Evolutionary conservation across 345 rosid genomes (phyloP).

Genomic region (Chamaenerion angustifolium): DNA sequence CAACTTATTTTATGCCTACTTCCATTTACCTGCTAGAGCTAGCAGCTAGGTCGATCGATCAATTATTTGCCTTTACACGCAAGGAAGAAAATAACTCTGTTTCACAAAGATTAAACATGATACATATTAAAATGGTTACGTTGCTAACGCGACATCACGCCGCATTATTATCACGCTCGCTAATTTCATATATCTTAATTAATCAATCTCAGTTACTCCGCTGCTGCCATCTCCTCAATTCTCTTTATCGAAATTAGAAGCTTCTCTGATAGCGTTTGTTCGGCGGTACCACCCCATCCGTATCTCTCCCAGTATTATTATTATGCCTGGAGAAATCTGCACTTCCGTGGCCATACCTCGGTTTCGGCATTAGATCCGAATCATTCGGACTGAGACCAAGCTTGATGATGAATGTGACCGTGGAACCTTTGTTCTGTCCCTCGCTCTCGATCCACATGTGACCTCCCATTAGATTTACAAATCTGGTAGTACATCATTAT

Average conservation of each 20-base stretch:
- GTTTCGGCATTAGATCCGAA: constrained; percentile 18
- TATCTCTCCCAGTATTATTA: constrained; percentile 10
- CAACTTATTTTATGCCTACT: too few species aligned
- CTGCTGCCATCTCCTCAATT: background rate
- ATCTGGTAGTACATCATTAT: constrained; percentile 25
- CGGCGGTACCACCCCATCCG: constrained; percentile 10
- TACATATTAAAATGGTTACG: too few species aligned
- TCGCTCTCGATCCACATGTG: constrained; percentile 86
- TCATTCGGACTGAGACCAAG: constrained; percentile 38
- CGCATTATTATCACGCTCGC: too few species aligned
- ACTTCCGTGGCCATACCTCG: constrained; percentile 39
- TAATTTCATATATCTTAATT: too few species aligned
- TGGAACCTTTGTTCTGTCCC: constrained; percentile 62
- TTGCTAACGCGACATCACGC: too few species aligned
- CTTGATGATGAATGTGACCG: constrained; percentile 46
- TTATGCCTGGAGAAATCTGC: constrained; percentile 25
- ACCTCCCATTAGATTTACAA: constrained; percentile 88
- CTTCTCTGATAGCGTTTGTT: constrained; percentile 35
- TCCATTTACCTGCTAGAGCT: too few species aligned
- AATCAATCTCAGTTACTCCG: too few species aligned
- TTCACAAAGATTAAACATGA: too few species aligned
- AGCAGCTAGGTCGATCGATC: too few species aligned
- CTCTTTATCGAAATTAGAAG: constrained; percentile 12
- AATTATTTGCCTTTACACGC: too few species aligned
- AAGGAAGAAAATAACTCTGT: too few species aligned